A percentile compares a stretch with the other conserved stretches of the same genome.
Evolutionary conservation across 495 filamentous ascomycete species (phyloP).

Genomic region (Aspergillus taichungensis): DNA sequence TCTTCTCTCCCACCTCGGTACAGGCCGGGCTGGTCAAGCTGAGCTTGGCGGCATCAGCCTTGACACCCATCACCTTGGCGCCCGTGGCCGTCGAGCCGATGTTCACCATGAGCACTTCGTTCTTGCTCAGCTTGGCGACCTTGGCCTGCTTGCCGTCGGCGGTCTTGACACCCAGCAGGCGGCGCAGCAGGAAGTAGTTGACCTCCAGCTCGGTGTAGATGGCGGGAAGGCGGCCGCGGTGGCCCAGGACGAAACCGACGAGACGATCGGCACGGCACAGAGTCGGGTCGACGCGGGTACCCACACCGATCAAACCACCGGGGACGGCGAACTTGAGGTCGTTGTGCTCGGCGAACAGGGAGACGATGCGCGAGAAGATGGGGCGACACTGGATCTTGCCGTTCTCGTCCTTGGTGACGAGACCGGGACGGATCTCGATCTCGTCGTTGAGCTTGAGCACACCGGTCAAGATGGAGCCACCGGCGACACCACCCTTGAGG

Average conservation of each 20-base stretch:
- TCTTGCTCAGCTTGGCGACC: conserved; percentile 94
- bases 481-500: conserved; percentile 96
- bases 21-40: conserved; percentile 82
- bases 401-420: conserved; percentile 86
- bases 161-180: conserved; percentile 92
- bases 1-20: conserved; percentile 93
- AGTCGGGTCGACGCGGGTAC: conserved; percentile 92
- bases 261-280: conserved; percentile 97
- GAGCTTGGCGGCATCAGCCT: conserved; percentile 92
- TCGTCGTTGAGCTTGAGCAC: conserved; percentile 94
- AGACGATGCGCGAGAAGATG: conserved; percentile 90
- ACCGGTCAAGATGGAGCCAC: conserved; percentile 91
- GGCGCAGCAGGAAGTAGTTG: conserved; percentile 94
- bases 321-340: conserved; percentile 96
- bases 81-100: conserved; percentile 95
- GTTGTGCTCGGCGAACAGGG: conserved; percentile 95
- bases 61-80: conserved; percentile 89
- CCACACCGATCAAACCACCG: conserved; percentile 93
- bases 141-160: conserved; percentile 98
- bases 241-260: conserved; percentile 93
- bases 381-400: conserved; percentile 92
- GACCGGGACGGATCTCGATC: conserved; percentile 95
- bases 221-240: conserved; percentile 80
- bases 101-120: conserved; percentile 98
- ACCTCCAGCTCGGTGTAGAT: conserved; percentile 98